Base-by-base conservation (phyloP, 2,329 filamentous ascomycete genomes). In the Cryoendolithus antarcticus region DNA sequence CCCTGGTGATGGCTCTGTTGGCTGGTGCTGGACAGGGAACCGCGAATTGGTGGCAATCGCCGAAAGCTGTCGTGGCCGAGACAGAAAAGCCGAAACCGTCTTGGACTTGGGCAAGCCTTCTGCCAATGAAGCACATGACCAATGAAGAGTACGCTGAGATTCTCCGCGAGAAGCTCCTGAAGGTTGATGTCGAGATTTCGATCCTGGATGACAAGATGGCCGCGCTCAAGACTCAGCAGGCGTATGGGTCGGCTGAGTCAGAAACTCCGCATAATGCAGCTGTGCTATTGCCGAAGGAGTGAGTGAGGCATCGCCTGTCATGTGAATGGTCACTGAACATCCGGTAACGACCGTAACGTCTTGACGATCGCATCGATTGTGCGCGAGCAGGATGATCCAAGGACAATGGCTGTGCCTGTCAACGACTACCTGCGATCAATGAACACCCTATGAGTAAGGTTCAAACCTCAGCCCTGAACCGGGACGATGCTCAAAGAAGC, bases 181-280 rank as follows among this genome's bases (percentile, higher is more conserved):
- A 67, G 45, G 63, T 89, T 3, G 80, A 91, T 47, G 81, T 75
- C 1, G 81, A 89, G 44, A 86, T 91, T 58, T 77, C 82, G 0
- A 59, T 91, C 4, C 67, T 89, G 29, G 82, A 91, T 51, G 84
- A 89, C 39, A 77, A 75, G 52, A 83, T 91, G 48, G 71, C 68
- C 35, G 66, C 62, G 30, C 53, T 78, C 19, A 64, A 47, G 33
- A 43, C 44, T 34, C 37, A 55, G 34, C 47, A 51, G 37, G 15
- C 40, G 24, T 27, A 3, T 8, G 24, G 24, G 7, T 27, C 24
- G 7, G 24, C 24, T 8, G 24, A 27, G 7, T 6, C 24, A 27
- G 24, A 27, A 8, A 27, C 24, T 27, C 7, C 24, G 24, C 24
- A 27, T 3, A 27, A 6, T 27, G 24, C 4, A 27, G 24, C 24